Base-by-base conservation (phyloP, 208 protist species). In the Trypanosomatidae sp. region DNA sequence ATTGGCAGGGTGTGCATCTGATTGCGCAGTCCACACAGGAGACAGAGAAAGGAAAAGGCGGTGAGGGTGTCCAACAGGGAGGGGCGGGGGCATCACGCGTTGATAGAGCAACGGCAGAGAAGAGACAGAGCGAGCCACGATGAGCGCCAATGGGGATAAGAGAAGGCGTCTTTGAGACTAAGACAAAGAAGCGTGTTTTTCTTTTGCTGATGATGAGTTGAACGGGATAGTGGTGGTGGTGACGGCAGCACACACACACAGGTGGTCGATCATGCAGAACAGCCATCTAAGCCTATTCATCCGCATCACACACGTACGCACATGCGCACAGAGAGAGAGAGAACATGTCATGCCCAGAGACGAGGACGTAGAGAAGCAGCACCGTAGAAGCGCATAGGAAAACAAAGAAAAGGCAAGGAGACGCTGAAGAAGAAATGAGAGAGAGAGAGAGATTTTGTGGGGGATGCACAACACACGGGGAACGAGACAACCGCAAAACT, bases 321-420 rank as follows among this genome's bases (percentile, higher is more conserved):
- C 22, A 55, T 8, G 25, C 5, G 50, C 36, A 39, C 36, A 39
- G 36, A 39, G 36, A 39, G 36, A 39, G 36, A 39, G 36, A 39
- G 36, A 39, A 6, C 36, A 39, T 39, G 36, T 3, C 36, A 39
- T 39, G 36, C 36, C 22, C 50, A 55, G 50, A 12, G 50, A n/a
- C 5, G 7, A 55, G 50, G 50, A 25, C 50, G 50, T 9, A 28
- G 50, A 25, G 22, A 55, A 55, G 1, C 50, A 28, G 22, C 22
- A 28, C 22, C 17, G 9, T 9, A 65, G 65, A 30, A 66, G 36
- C 36, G 36, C 36, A 39, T 39, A 39, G 2, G 36, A 39, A 39
- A 39, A 39, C 22, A 64, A 74, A 46, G 60, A 52, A 62, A 56
- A 74, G 49, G 60, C 13, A 66, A 68, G 55, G 22, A 22, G 39